Base-by-base conservation (phyloP, 345 rosid genomes). In the Erodium maritimum region DNA sequence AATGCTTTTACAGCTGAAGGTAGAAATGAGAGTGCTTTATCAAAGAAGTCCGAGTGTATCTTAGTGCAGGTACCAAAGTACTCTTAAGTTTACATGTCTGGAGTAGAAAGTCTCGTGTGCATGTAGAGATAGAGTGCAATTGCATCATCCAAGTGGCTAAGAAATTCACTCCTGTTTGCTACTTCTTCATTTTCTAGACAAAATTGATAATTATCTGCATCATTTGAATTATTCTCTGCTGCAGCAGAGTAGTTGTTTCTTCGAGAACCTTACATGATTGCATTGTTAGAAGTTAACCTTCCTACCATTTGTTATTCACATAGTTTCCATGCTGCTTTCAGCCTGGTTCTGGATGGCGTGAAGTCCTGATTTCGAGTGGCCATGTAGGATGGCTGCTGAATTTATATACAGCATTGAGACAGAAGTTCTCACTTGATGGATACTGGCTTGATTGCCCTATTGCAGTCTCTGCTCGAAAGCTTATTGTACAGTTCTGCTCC, bases 281-380 rank as follows among this genome's bases (percentile, higher is more conserved):
- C 37, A 29, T 29, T 5, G 37, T 29, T 11, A 29, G 37, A 29
- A 29, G 5, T 29, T 29, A 29, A 5, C 37, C 37, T 29, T 29
- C 4, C 37, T 29, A 29, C 37, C 37, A 29, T 29, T 29, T 29
- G 9, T 29, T 29, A 29, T 29, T 29, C 37, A 29, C 37, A 29
- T 29, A 29, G 37, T 29, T 52, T 18, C 16, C 55, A 52, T 69
- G 67, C 57, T 77, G 65, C 66, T 75, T 77, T 76, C 75, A 93
- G 99, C 99, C 93, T 79, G 99, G 95, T 76, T 76, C 85, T 66
- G 79, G 86, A 33, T 93, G 99, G 99, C 74, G 65, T 72, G 88
- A 93, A 69, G 81, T 80, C 71, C 82, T 93, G 77, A 69, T 93
- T 66, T 80, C 94, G 75, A 89, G 95, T 55, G 84, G 89, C 21